Evolutionary conservation across 1,284 basidiomycete species (phyloP).

Genomic region (Ustilago shanxiensis): DNA sequence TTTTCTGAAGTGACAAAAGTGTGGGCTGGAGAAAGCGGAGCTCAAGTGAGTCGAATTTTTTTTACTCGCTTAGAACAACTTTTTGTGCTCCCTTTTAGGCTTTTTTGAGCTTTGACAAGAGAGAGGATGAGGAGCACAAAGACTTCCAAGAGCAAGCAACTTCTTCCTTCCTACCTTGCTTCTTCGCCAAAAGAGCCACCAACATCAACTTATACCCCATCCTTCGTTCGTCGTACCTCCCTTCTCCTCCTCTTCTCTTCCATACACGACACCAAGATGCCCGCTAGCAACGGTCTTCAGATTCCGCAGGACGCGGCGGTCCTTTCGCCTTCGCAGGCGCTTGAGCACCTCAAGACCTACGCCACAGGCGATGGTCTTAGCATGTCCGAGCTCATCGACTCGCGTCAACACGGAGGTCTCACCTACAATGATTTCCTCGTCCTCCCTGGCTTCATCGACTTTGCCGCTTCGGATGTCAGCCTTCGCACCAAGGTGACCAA

Average conservation of each 20-base stretch:
- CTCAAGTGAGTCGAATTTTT: slow-evolving; percentile 2
- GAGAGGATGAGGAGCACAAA: too few species aligned
- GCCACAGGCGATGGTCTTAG: slow-evolving; percentile 85
- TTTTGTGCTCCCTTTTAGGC: slow-evolving; percentile 10
- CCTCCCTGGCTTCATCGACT: slow-evolving; percentile 93
- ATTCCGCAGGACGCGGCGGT: slow-evolving; percentile 42
- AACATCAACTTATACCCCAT: slow-evolving; percentile 24
- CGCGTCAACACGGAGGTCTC: slow-evolving; percentile 86
- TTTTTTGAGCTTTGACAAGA: too few species aligned
- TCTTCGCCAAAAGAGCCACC: slow-evolving; percentile 53
- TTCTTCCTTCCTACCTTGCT: slow-evolving; percentile 30
- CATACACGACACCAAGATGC: slow-evolving; percentile 22
- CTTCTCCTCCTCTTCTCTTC: neutral
- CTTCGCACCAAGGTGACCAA: slow-evolving; percentile 90
- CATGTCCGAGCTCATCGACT: slow-evolving; percentile 89
- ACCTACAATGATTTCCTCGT: slow-evolving; percentile 80
- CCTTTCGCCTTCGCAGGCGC: slow-evolving; percentile 60
- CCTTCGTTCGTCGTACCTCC: neutral
- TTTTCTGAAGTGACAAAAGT: too few species aligned
- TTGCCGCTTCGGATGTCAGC: slow-evolving; percentile 82
- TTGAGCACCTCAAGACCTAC: slow-evolving; percentile 74
- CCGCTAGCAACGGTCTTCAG: slow-evolving; percentile 41
- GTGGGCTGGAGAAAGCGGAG: neutral
- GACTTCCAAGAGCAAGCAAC: neutral
- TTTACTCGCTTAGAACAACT: slow-evolving; percentile 10